These are phyloP conservation scores for Podaxis sp. DNA, from an alignment of 768 basidiomycete species.

Conservation along the genomic window DNA sequence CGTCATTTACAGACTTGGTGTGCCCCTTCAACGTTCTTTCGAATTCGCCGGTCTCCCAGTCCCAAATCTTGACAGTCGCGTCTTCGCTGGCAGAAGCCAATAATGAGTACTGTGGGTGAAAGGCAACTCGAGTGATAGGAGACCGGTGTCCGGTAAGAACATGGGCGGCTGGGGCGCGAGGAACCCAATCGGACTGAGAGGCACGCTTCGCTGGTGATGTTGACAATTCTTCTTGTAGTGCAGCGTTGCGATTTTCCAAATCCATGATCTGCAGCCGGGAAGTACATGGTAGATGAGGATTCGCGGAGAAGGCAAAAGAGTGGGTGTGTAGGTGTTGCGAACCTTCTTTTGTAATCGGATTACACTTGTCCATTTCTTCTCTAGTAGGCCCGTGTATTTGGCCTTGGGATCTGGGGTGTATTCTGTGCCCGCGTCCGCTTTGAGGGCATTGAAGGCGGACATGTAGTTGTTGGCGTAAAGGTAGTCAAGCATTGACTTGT, in stretches of 20 bases:
- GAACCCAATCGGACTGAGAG: slow-evolving; percentile 83
- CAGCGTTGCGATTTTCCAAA: slow-evolving; percentile 80
- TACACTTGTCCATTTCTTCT: slow-evolving; percentile 98
- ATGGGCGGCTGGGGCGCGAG: slow-evolving; percentile 79
- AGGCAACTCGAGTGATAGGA: slow-evolving; percentile 76
- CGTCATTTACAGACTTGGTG: slow-evolving; percentile 84
- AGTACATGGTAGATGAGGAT: slow-evolving; percentile 13
- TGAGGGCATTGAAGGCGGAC: slow-evolving; percentile 61
- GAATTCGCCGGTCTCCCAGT: slow-evolving; percentile 94
- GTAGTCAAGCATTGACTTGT: slow-evolving; percentile 82
- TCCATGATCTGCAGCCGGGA: slow-evolving; percentile 78
- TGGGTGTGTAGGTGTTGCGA: slow-evolving; percentile 12
- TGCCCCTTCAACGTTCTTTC: slow-evolving; percentile 91
- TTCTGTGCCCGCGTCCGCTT: slow-evolving; percentile 52
- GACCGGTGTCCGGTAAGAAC: slow-evolving; percentile 75
- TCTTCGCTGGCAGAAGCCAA: slow-evolving; percentile 88
- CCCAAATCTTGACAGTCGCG: slow-evolving; percentile 90
- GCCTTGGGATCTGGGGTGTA: slow-evolving; percentile 85
- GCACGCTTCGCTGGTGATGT: slow-evolving; percentile 50
- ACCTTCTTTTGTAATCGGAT: slow-evolving; percentile 96
- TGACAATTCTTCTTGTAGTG: slow-evolving; percentile 72
- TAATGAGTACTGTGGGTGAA: slow-evolving; percentile 83
- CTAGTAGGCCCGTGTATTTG: slow-evolving; percentile 82
- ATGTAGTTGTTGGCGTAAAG: slow-evolving; percentile 65
- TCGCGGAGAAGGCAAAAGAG: not conserved